Percentiles rank a stretch among this genome's conserved stretches.
Conservation (phyloP, 495 filamentous ascomycete species). For the Penicillium silybi region DNA sequence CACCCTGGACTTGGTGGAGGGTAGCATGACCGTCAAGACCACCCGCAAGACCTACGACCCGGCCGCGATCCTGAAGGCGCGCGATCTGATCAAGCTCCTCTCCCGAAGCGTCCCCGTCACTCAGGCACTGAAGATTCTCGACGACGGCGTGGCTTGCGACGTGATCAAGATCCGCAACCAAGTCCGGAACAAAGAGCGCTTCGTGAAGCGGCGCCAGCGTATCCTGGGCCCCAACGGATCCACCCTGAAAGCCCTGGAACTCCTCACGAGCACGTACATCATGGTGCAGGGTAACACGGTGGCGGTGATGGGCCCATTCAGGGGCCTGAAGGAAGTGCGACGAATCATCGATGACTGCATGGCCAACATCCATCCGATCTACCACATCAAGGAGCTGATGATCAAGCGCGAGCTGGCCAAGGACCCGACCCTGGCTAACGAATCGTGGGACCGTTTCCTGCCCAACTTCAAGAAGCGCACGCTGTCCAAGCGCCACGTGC, state of each 20-base stretch:
- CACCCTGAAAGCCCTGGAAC: constrained; percentile 89
- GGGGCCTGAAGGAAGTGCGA: constrained; percentile 89
- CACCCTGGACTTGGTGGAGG: constrained; percentile 89
- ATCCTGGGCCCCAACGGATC: constrained; percentile 81
- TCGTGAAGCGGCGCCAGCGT: constrained; percentile 91
- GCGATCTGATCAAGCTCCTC: constrained; percentile 90
- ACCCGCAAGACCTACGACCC: constrained; percentile 95
- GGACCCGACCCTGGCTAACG: constrained; percentile 78
- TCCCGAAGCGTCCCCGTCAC: constrained; percentile 89
- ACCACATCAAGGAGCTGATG: constrained; percentile 98
- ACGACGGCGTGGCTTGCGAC: constrained; percentile 85
- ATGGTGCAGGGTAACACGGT: constrained; percentile 98
- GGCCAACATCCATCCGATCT: constrained; percentile 90
- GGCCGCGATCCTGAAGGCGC: constrained; percentile 87
- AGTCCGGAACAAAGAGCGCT: constrained; percentile 92
- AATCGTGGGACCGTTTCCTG: constrained; percentile 94
- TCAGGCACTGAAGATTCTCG: constrained; percentile 82
- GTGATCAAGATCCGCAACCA: constrained; percentile 91
- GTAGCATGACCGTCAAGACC: constrained; percentile 92
- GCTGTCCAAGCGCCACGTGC: constrained; percentile 75
- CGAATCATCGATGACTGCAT: constrained; percentile 92
- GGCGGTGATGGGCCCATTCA: constrained; percentile 82
- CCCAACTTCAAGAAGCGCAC: constrained; percentile 98
- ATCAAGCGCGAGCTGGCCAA: constrained; percentile 98
- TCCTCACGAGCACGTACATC: constrained; percentile 92